Conservation (phyloP, 2,329 filamentous ascomycete genomes). For the Onygenales sp. region DNA sequence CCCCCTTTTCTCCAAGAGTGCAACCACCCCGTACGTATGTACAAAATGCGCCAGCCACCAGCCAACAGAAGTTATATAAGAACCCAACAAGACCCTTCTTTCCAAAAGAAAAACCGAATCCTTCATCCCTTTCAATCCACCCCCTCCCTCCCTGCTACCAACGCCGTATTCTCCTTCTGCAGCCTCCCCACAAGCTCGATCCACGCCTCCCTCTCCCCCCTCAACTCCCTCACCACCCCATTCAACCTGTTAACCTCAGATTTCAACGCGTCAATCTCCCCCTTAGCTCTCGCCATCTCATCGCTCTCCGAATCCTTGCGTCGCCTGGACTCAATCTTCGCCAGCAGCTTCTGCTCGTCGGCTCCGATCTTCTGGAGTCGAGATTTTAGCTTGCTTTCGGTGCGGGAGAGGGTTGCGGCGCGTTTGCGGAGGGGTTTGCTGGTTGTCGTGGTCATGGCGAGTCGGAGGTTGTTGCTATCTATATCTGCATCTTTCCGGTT, state of each 20-base stretch:
- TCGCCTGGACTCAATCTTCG: constrained; percentile 29
- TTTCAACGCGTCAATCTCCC: constrained; percentile 38
- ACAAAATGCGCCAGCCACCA: background rate
- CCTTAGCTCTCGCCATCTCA: constrained; percentile 32
- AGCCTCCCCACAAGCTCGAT: constrained; percentile 44
- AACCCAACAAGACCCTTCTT: background rate
- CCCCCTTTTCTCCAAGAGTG: no score
- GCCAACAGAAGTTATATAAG: background rate
- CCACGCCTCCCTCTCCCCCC: constrained; percentile 42
- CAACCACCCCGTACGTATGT: no score
- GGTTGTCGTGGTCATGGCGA: constrained; percentile 13
- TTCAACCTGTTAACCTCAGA: constrained; percentile 38
- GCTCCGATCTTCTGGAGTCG: constrained; percentile 34
- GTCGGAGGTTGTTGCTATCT: constrained; percentile 19
- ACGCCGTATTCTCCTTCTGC: constrained; percentile 48
- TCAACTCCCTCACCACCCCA: constrained; percentile 39
- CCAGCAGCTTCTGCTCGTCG: constrained; percentile 30
- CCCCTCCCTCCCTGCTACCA: constrained; percentile 20
- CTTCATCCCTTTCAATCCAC: background rate
- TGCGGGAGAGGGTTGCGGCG: constrained; percentile 19
- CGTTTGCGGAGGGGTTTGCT: constrained; percentile 14
- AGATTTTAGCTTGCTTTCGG: constrained; percentile 27
- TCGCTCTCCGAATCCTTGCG: constrained; percentile 33
- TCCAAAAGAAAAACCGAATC: background rate
- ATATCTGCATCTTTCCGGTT: constrained; percentile 6